Conservation (phyloP, 768 basidiomycete genomes). For the Kwoniella dendrophila region DNA sequence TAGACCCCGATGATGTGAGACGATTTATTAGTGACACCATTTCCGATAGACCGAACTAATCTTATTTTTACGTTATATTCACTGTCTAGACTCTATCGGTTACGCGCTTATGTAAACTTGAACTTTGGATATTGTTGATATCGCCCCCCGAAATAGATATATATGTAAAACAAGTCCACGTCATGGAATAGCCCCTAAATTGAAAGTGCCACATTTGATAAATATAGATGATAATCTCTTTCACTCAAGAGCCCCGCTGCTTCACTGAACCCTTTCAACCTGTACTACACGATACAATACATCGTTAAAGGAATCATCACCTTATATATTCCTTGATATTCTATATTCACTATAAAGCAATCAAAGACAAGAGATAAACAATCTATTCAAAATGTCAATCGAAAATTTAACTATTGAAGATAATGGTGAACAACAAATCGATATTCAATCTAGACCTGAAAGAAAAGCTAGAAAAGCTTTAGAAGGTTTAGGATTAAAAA, state of each 20-base stretch:
- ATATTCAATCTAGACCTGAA: conserved; percentile 91
- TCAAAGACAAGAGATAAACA: conserved; percentile 60
- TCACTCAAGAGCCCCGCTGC: not conserved
- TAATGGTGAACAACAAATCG: conserved; percentile 66
- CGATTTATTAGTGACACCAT: too few relatives aligned
- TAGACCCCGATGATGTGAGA: too few relatives aligned
- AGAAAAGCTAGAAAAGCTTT: conserved; percentile 94
- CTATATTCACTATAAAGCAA: too few relatives aligned
- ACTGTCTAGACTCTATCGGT: too few relatives aligned
- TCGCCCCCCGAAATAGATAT: too few relatives aligned
- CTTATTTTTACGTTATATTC: too few relatives aligned
- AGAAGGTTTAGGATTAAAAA: conserved; percentile 80
- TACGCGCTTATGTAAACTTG: too few relatives aligned
- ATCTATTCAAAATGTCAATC: conserved; percentile 60
- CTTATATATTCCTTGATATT: not conserved
- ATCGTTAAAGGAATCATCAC: conserved; percentile 7
- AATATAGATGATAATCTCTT: not conserved
- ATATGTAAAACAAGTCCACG: not conserved
- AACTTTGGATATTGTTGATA: too few relatives aligned
- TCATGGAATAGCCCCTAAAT: not conserved
- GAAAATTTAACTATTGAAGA: conserved; percentile 62
- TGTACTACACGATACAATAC: too few relatives aligned
- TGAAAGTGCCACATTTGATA: conserved; percentile 24
- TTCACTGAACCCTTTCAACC: not conserved
- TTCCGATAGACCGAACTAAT: too few relatives aligned